phyloP scores from a whole-genome alignment of 164 flowering plant species.

The Stephania yunnanensis region DNA sequence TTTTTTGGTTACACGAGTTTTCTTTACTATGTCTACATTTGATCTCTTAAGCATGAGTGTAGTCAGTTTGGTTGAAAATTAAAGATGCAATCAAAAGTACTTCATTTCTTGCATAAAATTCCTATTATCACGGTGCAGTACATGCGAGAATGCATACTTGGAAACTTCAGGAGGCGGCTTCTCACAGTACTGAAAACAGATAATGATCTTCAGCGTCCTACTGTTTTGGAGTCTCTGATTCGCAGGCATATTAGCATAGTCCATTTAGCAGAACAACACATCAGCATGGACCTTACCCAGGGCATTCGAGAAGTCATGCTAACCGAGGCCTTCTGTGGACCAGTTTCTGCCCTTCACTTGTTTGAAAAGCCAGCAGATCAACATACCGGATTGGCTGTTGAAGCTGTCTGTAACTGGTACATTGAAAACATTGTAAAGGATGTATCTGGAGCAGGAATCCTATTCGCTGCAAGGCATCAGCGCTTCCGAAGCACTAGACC shows the following conservation, averaged over 20 bases:
- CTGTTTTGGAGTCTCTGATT: conserved; percentile 67
- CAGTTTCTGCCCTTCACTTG: conserved; percentile 78
- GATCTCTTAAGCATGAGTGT: neutral
- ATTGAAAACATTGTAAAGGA: conserved; percentile 93
- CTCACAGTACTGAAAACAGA: conserved; percentile 77
- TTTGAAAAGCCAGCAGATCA: conserved; percentile 69
- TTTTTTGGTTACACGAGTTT: neutral
- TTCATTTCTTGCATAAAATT: conserved; percentile 8
- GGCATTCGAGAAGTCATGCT: conserved; percentile 85
- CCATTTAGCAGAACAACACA: conserved; percentile 90
- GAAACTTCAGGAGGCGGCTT: conserved; percentile 87
- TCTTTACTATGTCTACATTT: neutral
- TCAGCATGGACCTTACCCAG: conserved; percentile 95
- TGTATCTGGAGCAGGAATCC: conserved; percentile 75
- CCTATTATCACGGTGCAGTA: conserved; percentile 45
- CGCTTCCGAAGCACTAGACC: conserved; percentile 91
- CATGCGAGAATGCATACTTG: conserved; percentile 96
- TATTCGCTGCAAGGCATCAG: conserved; percentile 72
- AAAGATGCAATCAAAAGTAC: neutral
- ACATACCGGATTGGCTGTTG: conserved; percentile 69
- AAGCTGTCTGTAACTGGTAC: conserved; percentile 92
- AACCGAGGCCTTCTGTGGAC: conserved; percentile 78
- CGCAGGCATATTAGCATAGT: conserved; percentile 75
- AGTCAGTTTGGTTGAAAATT: neutral
- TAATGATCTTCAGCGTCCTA: conserved; percentile 91